Evolutionary conservation across 106 monocot species (phyloP), one percentile per base, ranked within the genome.

Genomic region (Acorus gramineus): DNA sequence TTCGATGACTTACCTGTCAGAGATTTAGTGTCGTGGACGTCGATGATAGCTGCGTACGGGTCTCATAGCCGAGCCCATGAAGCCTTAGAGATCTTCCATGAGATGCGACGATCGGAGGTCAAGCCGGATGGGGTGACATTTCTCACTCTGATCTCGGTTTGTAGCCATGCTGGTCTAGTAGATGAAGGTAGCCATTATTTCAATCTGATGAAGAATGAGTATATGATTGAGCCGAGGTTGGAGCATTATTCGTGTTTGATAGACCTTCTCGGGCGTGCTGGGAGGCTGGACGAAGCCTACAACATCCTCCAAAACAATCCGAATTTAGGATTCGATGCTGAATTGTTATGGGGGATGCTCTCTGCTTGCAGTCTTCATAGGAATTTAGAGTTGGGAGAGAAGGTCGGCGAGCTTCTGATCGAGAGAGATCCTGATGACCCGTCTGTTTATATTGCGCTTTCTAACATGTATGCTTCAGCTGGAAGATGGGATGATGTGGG

Each of bases 41-140:
- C 90, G 42, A 86, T 91, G 83, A 81, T 86, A n/a, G 62, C 51
- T 57, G 90, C 90, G 2, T 86, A 86, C 58, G 83, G 83, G 3
- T 81, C 90, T 49, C 83, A 86, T 65, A 83, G 90, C 55, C 78
- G 64, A 12, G 71, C 81, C 3, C 28, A 3, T 6, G 83, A 86
- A 67, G 90, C 83, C 10, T 45, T 91, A 68, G 57, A 71, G 42
- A 76, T 86, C 10, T 86, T 86, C 55, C n/a, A 52, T 47, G 61
- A 74, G 59, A 68, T 91, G 90, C 28, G 28, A 28, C 28, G 28
- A 28, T 28, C 28, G 28, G 28, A 28, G 28, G 28, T 28, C 28
- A 28, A 28, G 28, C 28, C 28, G 28, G 28, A 28, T 28, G 28
- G 28, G 28, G 28, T 28, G 28, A 28, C 28, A 28, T 28, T 28